Evolutionary conservation across 2,329 filamentous ascomycete genomes (phyloP).

Genomic region (Aspergillus glaucus): DNA sequence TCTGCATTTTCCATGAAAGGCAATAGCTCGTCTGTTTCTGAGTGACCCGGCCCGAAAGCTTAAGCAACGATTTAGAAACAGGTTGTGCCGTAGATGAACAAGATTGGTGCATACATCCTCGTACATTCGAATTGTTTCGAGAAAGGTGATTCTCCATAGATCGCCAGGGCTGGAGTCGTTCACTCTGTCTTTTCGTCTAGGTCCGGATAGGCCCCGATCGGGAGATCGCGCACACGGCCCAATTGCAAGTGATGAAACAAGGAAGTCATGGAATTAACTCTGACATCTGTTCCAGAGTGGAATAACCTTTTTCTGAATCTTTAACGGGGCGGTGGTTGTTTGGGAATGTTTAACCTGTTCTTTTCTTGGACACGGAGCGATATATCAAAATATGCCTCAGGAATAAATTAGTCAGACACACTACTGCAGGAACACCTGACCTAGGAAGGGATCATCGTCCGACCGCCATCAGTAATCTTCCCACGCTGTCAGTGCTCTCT

Average conservation of each 20-base stretch:
- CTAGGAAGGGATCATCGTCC: slow-evolving; percentile 9
- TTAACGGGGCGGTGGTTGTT: neutral
- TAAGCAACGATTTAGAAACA: neutral
- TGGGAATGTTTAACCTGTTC: neutral
- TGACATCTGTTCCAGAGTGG: slow-evolving; percentile 2
- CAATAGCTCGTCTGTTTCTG: neutral
- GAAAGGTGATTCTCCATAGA: neutral
- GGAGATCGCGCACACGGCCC: neutral
- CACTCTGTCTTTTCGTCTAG: neutral
- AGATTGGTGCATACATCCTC: neutral
- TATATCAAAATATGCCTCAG: slow-evolving; percentile 5
- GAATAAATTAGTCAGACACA: slow-evolving; percentile 6
- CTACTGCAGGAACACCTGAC: slow-evolving; percentile 10
- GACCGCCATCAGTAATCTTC: no score
- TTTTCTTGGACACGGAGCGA: neutral
- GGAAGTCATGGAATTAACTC: slow-evolving; percentile 1
- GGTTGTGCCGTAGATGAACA: neutral
- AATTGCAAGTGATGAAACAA: slow-evolving; percentile 8
- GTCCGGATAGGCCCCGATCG: neutral
- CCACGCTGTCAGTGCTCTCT: no score
- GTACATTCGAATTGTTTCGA: neutral
- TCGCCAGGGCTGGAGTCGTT: neutral
- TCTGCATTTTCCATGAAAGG: neutral
- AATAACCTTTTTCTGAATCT: slow-evolving; percentile 1
- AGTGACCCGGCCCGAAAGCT: neutral